These are phyloP conservation scores for Groenewaldozyma tartarivorans DNA, from an alignment of 805 yeast species.

Conservation along the genomic window DNA sequence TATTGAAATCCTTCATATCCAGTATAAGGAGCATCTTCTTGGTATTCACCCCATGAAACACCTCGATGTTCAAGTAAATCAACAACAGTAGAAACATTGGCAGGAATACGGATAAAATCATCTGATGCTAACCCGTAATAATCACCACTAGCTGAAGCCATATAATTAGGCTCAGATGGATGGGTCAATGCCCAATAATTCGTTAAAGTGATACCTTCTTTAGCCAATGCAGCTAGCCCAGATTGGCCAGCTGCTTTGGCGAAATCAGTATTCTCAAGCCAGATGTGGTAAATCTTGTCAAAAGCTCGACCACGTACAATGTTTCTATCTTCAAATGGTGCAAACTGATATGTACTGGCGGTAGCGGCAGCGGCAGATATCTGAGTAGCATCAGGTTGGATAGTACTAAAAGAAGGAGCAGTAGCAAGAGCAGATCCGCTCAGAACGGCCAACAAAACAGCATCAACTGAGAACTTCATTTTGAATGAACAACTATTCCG, in stretches of 20 bases:
- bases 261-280: conserved; percentile 44
- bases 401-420: conserved; percentile 24
- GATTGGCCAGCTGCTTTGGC: conserved; percentile 40
- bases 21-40: conserved; percentile 44
- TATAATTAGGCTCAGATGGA: conserved; percentile 47
- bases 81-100: conserved; percentile 38
- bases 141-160: conserved; percentile 43
- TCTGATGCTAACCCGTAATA: conserved; percentile 41
- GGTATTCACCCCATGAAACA: conserved; percentile 46
- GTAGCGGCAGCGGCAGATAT: conserved; percentile 27
- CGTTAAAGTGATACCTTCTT: conserved; percentile 36
- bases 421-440: conserved; percentile 1
- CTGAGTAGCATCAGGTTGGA: conserved; percentile 27
- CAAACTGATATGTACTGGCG: conserved; percentile 29
- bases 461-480: not conserved
- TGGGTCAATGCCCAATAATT: conserved; percentile 46
- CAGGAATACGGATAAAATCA: conserved; percentile 36
- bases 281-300: conserved; percentile 35
- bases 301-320: conserved; percentile 32
- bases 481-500: too few relatives aligned
- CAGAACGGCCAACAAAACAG: not conserved
- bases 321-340: conserved; percentile 23
- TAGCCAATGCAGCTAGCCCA: conserved; percentile 34
- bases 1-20: conserved; percentile 42
- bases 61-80: conserved; percentile 38